phyloP scores from a whole-genome alignment of 2,329 filamentous ascomycete genomes.

The Neonectria ditissima region DNA sequence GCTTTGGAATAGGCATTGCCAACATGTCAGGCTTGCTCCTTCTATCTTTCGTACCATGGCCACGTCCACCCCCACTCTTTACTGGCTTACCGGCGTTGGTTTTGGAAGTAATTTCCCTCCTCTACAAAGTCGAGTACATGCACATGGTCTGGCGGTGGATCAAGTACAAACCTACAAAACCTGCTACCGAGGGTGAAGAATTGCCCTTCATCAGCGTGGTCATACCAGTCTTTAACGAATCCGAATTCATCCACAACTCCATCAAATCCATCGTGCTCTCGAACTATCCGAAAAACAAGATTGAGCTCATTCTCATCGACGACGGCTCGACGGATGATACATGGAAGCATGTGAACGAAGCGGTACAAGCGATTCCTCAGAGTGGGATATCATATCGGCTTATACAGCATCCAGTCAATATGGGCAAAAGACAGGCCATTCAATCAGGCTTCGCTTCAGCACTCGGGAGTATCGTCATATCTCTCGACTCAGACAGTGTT shows the following conservation, averaged over 20 bases:
- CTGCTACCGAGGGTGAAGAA: neutral
- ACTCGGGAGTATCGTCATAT: constrained; percentile 10
- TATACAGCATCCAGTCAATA: constrained; percentile 8
- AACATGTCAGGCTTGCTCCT: constrained; percentile 11
- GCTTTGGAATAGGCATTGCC: constrained; percentile 9
- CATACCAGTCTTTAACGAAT: constrained; percentile 17
- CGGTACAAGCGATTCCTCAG: constrained; percentile 1
- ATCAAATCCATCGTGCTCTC: constrained; percentile 13
- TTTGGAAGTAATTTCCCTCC: constrained; percentile 2
- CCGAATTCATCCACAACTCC: constrained; percentile 13
- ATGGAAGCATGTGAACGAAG: constrained; percentile 18
- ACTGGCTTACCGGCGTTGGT: constrained; percentile 11
- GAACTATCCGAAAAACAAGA: constrained; percentile 18
- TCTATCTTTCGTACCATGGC: constrained; percentile 17
- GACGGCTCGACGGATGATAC: constrained; percentile 21
- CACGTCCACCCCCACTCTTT: constrained; percentile 12
- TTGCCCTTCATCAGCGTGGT: constrained; percentile 14
- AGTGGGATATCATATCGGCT: constrained; percentile 9
- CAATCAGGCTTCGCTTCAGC: constrained; percentile 9
- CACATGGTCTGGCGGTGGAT: constrained; percentile 14
- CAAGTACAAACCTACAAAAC: constrained; percentile 7
- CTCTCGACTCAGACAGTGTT: constrained; percentile 19
- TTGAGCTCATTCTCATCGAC: constrained; percentile 10
- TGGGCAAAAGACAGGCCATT: constrained; percentile 18
- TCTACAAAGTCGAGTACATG: constrained; percentile 8